phyloP scores from a whole-genome alignment of 331 rosid species.

The Malus hybrid region DNA sequence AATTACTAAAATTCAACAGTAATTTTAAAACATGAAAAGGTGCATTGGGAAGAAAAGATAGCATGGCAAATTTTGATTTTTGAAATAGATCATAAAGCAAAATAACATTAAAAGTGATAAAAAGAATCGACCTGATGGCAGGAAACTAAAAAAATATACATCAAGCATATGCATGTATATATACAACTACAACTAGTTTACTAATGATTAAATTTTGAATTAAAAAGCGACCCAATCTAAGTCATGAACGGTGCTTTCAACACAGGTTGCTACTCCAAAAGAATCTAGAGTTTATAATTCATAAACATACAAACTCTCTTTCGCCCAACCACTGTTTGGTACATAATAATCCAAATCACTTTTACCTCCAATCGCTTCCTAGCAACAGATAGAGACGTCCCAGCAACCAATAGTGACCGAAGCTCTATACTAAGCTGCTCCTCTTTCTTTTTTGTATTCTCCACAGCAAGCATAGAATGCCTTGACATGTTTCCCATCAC shows the following conservation, averaged over 20 bases:
- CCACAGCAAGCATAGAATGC: slow-evolving; percentile 44
- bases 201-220: not conserved
- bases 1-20: not conserved
- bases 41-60: not conserved
- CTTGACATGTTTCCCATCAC: slow-evolving; percentile 43
- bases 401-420: slow-evolving; percentile 76
- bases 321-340: not conserved
- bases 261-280: not conserved
- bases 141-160: not conserved
- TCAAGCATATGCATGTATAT: not conserved
- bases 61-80: not conserved
- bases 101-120: not conserved
- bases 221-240: not conserved
- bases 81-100: not conserved
- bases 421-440: slow-evolving; percentile 62
- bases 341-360: not conserved
- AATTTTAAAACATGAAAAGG: not conserved
- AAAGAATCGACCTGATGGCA: not conserved
- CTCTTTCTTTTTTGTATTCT: slow-evolving; percentile 63
- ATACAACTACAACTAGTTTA: not conserved
- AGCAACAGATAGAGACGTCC: slow-evolving; percentile 69
- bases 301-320: not conserved
- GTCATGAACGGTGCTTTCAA: not conserved
- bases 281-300: not conserved
- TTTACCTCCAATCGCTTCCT: slow-evolving; percentile 74